Evolutionary conservation across 805 yeast genomes (phyloP).

Genomic region (Yamadazyma paraphyllophila): DNA sequence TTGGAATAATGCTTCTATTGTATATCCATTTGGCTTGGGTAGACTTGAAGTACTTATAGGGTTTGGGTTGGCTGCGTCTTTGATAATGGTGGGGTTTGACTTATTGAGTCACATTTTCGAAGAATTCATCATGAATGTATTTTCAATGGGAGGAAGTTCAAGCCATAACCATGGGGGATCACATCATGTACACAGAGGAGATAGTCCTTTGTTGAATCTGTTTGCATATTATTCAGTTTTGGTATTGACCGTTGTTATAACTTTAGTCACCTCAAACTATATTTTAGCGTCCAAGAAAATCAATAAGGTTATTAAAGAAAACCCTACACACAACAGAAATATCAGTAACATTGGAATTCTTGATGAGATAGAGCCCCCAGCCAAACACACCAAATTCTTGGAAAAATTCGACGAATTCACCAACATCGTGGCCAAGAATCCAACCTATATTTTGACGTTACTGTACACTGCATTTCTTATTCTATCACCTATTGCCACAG

Average conservation of each 20-base stretch:
- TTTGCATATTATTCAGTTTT: slow-evolving; percentile 28
- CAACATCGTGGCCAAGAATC: slow-evolving; percentile 27
- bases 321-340: slow-evolving; percentile 17
- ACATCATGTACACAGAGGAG: slow-evolving; percentile 39
- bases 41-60: slow-evolving; percentile 85
- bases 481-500: slow-evolving; percentile 40
- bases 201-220: slow-evolving; percentile 18
- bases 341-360: slow-evolving; percentile 14
- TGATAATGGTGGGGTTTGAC: slow-evolving; percentile 89
- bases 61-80: slow-evolving; percentile 79
- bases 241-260: slow-evolving; percentile 20
- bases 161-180: slow-evolving; percentile 33
- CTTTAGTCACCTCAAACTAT: slow-evolving; percentile 34
- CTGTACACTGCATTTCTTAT: slow-evolving; percentile 39
- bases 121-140: slow-evolving; percentile 53
- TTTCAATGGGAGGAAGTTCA: slow-evolving; percentile 15
- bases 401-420: slow-evolving; percentile 13
- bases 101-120: slow-evolving; percentile 83
- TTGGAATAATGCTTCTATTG: slow-evolving; percentile 80
- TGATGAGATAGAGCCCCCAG: slow-evolving; percentile 8
- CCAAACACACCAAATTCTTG: slow-evolving; percentile 5
- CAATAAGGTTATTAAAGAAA: slow-evolving; percentile 28
- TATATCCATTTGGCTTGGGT: slow-evolving; percentile 92
- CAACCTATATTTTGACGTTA: slow-evolving; percentile 48
- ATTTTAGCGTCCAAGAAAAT: slow-evolving; percentile 34